A percentile compares a stretch with the other conserved stretches of the same genome.
Conservation (phyloP, 495 filamentous ascomycete genomes). For the Penicillium psychrofluorescens region DNA sequence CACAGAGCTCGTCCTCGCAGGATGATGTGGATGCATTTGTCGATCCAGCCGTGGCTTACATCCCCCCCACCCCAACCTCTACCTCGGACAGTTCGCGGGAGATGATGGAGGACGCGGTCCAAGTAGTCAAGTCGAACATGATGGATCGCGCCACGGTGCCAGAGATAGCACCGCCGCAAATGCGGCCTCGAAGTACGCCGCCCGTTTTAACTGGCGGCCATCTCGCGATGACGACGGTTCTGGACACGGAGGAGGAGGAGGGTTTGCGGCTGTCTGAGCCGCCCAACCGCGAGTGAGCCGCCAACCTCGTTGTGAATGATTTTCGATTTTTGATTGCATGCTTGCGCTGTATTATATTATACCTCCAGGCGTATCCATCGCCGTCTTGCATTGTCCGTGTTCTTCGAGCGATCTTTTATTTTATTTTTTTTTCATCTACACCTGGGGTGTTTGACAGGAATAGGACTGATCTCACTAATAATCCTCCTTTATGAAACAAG, state of each 20-base stretch:
- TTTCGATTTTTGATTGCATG: too few relatives aligned
- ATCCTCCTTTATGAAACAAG: too few relatives aligned
- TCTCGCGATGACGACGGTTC: background rate
- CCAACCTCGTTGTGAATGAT: conserved; percentile 2
- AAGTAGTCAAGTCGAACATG: conserved; percentile 5
- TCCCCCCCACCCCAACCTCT: conserved; percentile 37
- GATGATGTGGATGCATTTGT: conserved; percentile 23
- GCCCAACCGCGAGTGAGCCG: conserved; percentile 4
- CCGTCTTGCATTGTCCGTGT: too few relatives aligned
- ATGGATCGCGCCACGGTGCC: conserved; percentile 1
- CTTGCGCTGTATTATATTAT: too few relatives aligned
- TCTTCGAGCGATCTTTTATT: too few relatives aligned
- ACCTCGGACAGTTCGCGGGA: conserved; percentile 25
- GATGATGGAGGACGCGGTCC: conserved; percentile 1
- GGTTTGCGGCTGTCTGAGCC: conserved; percentile 4
- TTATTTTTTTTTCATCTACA: too few relatives aligned
- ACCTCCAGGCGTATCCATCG: too few relatives aligned
- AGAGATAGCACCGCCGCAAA: conserved; percentile 5
- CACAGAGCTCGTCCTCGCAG: conserved; percentile 26
- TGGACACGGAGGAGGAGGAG: conserved; percentile 6
- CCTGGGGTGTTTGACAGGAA: too few relatives aligned
- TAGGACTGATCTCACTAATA: too few relatives aligned
- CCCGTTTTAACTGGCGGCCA: conserved; percentile 21
- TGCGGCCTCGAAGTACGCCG: conserved; percentile 34
- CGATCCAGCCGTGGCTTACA: conserved; percentile 35